phyloP scores from a whole-genome alignment of 108 stramenopile genomes.

The Pseudonitzschia multiseries region DNA sequence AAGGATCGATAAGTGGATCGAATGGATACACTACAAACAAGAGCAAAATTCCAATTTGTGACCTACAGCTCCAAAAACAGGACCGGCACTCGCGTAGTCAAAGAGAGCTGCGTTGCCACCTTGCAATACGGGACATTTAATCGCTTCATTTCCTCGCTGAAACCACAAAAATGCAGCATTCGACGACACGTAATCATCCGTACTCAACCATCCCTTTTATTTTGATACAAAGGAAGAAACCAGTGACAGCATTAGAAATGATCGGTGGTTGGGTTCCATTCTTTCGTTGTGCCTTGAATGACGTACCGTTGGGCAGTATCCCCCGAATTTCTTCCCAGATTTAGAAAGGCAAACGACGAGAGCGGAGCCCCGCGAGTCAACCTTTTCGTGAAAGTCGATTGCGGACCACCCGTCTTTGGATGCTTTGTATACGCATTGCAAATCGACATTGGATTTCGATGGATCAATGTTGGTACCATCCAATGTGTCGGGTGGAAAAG shows the following conservation, averaged over 20 bases:
- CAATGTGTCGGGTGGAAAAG: slow-evolving; percentile 5
- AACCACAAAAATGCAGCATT: slow-evolving; percentile 80
- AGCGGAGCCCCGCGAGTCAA: slow-evolving; percentile 71
- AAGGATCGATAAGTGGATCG: neutral
- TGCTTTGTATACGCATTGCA: slow-evolving; percentile 59
- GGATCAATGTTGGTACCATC: slow-evolving; percentile 13
- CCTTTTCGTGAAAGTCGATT: slow-evolving; percentile 64
- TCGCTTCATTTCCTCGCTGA: slow-evolving; percentile 30
- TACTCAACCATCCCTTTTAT: slow-evolving; percentile 59
- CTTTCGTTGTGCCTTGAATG: neutral
- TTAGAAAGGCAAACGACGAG: slow-evolving; percentile 58
- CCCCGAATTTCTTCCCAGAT: slow-evolving; percentile 64
- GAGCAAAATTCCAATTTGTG: neutral
- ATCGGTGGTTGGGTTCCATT: neutral
- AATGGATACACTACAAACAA: neutral
- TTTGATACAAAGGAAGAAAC: neutral
- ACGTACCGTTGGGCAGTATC: slow-evolving; percentile 56
- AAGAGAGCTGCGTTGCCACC: slow-evolving; percentile 76
- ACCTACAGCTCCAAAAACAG: slow-evolving; percentile 65
- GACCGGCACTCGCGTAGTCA: slow-evolving; percentile 80
- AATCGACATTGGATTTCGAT: slow-evolving; percentile 4
- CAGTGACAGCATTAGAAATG: neutral
- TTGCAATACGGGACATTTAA: slow-evolving; percentile 49
- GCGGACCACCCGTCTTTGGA: slow-evolving; percentile 79
- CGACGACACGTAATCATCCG: slow-evolving; percentile 70